phyloP scores from a whole-genome alignment of 2,329 filamentous ascomycete species.

The Lachnellula cervina region DNA sequence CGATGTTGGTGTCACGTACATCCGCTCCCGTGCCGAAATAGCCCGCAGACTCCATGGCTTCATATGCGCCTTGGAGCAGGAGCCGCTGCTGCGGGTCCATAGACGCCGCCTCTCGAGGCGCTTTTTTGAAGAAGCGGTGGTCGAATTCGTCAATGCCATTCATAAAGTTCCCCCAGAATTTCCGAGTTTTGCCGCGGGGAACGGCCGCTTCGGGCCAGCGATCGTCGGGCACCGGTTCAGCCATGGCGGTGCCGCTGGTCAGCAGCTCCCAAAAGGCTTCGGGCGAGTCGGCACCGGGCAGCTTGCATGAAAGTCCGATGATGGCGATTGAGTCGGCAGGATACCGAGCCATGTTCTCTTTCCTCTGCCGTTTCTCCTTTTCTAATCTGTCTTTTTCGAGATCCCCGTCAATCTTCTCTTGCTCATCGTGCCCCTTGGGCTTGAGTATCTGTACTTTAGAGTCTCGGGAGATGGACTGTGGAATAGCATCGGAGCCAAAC shows the following conservation, averaged over 20 bases:
- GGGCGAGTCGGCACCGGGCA: slow-evolving; percentile 42
- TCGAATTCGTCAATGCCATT: slow-evolving; percentile 12
- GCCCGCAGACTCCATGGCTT: slow-evolving; percentile 2
- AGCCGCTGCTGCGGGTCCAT: background rate
- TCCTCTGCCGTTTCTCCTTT: background rate
- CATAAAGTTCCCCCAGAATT: slow-evolving; percentile 7
- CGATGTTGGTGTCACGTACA: slow-evolving; percentile 15
- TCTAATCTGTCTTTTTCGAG: background rate
- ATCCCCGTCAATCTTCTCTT: background rate
- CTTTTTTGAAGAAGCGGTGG: slow-evolving; percentile 11
- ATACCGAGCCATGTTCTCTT: background rate
- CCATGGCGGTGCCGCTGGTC: slow-evolving; percentile 30
- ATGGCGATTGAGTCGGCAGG: slow-evolving; percentile 38
- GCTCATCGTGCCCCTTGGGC: background rate
- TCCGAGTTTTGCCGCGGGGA: background rate
- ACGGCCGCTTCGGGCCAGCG: background rate
- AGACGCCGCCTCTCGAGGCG: slow-evolving; percentile 14
- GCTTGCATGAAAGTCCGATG: slow-evolving; percentile 46
- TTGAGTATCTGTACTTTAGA: background rate
- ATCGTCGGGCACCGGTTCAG: slow-evolving; percentile 19
- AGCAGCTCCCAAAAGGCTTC: slow-evolving; percentile 71
- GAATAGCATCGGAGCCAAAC: background rate
- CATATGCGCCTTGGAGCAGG: slow-evolving; percentile 1
- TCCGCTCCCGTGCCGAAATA: background rate
- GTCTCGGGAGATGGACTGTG: background rate